These are phyloP conservation scores for Tricholoma furcatifolium DNA, from an alignment of 768 basidiomycete species.

Conservation along the genomic window DNA sequence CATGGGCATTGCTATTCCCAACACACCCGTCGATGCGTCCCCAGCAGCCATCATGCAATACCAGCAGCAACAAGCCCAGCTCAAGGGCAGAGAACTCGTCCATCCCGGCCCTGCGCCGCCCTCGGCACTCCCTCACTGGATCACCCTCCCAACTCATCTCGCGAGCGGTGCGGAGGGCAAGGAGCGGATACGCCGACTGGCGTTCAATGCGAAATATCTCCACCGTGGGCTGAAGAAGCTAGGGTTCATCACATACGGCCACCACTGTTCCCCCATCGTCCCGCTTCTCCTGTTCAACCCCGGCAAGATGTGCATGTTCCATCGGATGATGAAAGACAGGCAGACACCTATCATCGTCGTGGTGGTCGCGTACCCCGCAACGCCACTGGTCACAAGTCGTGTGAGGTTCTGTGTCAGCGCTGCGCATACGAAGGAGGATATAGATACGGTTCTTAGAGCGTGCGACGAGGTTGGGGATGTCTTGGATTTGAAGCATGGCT, in stretches of 20 bases:
- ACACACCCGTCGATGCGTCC: constrained; percentile 31
- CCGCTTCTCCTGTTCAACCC: constrained; percentile 91
- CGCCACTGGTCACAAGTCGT: constrained; percentile 82
- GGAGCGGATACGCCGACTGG: constrained; percentile 79
- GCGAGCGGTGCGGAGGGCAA: constrained; percentile 84
- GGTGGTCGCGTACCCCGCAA: constrained; percentile 89
- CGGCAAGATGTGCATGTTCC: constrained; percentile 92
- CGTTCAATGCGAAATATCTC: constrained; percentile 95
- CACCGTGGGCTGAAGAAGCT: constrained; percentile 82
- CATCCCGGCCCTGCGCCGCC: constrained; percentile 73
- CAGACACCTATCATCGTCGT: constrained; percentile 84
- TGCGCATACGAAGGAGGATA: constrained; percentile 95
- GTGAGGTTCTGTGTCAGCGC: constrained; percentile 95
- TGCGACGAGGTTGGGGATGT: constrained; percentile 91
- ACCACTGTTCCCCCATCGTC: constrained; percentile 88
- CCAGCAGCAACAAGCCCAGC: constrained; percentile 7
- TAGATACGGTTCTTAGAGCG: constrained; percentile 81
- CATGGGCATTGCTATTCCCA: constrained; percentile 72
- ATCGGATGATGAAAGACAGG: constrained; percentile 81
- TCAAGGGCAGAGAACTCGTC: constrained; percentile 35
- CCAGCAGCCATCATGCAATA: constrained; percentile 21
- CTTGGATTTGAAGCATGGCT: constrained; percentile 85
- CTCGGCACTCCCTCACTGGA: constrained; percentile 71
- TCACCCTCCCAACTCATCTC: constrained; percentile 68
- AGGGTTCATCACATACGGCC: constrained; percentile 96